phyloP scores from a whole-genome alignment of 176 grass and related monocot species.

The Chloris gayana region DNA sequence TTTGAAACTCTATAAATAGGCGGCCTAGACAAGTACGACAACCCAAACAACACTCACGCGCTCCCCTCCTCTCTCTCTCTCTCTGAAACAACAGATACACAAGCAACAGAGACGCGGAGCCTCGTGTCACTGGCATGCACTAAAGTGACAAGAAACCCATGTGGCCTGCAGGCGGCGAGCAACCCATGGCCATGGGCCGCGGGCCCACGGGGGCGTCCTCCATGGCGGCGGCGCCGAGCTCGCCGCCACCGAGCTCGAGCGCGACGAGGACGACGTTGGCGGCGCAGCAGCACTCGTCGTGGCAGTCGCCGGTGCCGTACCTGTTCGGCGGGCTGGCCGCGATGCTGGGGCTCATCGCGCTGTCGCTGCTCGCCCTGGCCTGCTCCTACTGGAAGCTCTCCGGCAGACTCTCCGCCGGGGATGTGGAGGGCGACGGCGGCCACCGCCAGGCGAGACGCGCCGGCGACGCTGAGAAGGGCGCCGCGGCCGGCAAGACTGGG shows the following conservation, averaged over 20 bases:
- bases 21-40: constrained; percentile 1
- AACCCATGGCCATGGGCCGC: constrained; percentile 48
- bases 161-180: constrained; percentile 50
- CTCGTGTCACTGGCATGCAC: not conserved
- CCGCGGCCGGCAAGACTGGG: not conserved
- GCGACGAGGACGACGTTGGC: not conserved
- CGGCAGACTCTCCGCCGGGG: constrained; percentile 30
- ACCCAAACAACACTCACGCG: not conserved
- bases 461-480: constrained; percentile 10
- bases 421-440: not conserved
- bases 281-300: constrained; percentile 51
- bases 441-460: not conserved
- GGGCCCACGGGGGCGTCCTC: constrained; percentile 21
- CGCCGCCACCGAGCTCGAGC: constrained; percentile 29
- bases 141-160: constrained; percentile 22
- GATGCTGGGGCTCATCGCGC: constrained; percentile 81
- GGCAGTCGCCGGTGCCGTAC: constrained; percentile 78
- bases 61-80: not conserved
- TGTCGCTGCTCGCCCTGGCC: constrained; percentile 80
- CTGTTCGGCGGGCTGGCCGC: constrained; percentile 77
- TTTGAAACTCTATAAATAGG: constrained; percentile 40
- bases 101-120: constrained; percentile 7
- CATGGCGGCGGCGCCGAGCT: not conserved
- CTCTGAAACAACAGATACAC: constrained; percentile 8
- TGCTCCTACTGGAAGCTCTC: constrained; percentile 95